Conservation (phyloP, 306 rosid genomes). For the Styphnolobium japonicum region DNA sequence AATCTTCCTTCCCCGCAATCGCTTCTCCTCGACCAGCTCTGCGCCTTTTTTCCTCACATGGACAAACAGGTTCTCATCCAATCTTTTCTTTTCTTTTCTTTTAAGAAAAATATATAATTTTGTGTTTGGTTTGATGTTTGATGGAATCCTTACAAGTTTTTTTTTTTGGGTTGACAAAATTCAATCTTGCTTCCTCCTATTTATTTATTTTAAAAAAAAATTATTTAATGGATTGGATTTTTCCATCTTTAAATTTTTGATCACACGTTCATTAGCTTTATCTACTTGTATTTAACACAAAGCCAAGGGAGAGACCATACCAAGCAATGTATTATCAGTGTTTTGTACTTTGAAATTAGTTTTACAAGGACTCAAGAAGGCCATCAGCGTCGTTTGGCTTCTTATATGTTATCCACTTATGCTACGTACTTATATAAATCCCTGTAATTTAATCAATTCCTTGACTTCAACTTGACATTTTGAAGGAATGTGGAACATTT, state of each 20-base stretch:
- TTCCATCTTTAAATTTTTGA: background rate
- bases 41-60: conserved; percentile 68
- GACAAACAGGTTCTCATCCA: conserved; percentile 55
- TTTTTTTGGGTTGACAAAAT: background rate
- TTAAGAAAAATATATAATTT: no score
- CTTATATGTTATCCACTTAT: background rate
- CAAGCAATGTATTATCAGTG: background rate
- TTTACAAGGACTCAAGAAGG: background rate
- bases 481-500: background rate
- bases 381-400: background rate
- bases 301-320: background rate
- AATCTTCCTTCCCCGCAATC: conserved; percentile 26
- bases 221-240: background rate
- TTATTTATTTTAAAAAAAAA: no score
- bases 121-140: background rate
- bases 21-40: conserved; percentile 51
- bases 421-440: no score
- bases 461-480: background rate
- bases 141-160: no score
- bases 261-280: background rate
- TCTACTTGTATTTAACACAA: background rate
- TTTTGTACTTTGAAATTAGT: background rate
- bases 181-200: background rate
- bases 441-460: no score
- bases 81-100: no score